Conservation (phyloP, 495 filamentous ascomycete species). For the Saxispiralis lemnorum region DNA sequence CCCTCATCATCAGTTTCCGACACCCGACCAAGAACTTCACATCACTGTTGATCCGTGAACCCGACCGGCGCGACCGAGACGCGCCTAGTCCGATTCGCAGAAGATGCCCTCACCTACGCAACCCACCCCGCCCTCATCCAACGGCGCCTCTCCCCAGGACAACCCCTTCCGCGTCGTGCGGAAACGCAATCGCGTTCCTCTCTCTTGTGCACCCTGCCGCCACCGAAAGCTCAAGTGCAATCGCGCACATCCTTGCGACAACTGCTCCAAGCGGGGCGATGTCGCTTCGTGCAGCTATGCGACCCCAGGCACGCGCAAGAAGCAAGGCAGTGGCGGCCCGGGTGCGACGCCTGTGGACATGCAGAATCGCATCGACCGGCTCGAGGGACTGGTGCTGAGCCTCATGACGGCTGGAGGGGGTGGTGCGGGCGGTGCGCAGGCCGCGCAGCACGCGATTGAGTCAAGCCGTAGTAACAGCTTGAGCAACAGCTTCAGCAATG, state of each 20-base stretch:
- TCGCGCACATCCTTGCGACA: constrained; percentile 79
- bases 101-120: constrained; percentile 5
- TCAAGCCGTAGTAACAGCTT: constrained; percentile 34
- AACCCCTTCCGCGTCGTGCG: constrained; percentile 69
- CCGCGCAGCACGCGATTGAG: constrained; percentile 45
- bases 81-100: neutral
- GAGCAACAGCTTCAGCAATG: constrained; percentile 17
- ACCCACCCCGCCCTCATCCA: constrained; percentile 66
- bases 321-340: constrained; percentile 38
- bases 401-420: constrained; percentile 72
- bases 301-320: constrained; percentile 56
- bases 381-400: constrained; percentile 86
- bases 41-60: too few relatives aligned
- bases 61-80: too few relatives aligned
- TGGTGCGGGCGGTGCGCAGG: constrained; percentile 37
- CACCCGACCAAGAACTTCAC: too few relatives aligned
- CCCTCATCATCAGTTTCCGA: too few relatives aligned
- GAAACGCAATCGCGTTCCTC: constrained; percentile 83
- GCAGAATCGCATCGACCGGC: constrained; percentile 93
- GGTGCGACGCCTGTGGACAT: constrained; percentile 70
- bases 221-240: constrained; percentile 98
- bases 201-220: constrained; percentile 86
- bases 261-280: constrained; percentile 80
- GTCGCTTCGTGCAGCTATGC: constrained; percentile 79
- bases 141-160: constrained; percentile 60